Evolutionary conservation across 345 rosid species (phyloP).

Genomic region (Citrus reticulata): DNA sequence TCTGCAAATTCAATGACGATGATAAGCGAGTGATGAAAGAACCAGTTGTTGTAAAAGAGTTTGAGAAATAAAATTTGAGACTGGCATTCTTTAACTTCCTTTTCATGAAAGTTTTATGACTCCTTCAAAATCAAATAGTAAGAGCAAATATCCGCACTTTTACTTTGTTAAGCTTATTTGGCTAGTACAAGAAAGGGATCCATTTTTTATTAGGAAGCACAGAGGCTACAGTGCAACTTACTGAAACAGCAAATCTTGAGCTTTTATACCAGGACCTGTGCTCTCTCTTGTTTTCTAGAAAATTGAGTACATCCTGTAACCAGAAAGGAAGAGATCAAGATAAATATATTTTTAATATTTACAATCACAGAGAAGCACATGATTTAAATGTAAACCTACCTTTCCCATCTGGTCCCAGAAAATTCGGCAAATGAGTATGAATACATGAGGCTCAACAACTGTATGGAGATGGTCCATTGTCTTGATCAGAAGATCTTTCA

Average conservation of each 20-base stretch:
- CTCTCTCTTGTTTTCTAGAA: constrained; percentile 80
- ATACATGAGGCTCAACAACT: constrained; percentile 66
- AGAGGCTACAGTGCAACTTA: constrained; percentile 32
- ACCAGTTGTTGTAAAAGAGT: not conserved
- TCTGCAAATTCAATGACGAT: constrained; percentile 33
- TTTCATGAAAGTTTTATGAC: not conserved
- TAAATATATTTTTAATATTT: not conserved
- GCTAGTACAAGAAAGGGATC: not conserved
- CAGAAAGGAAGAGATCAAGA: not conserved
- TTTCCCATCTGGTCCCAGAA: constrained; percentile 94
- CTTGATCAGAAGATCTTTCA: constrained; percentile 67
- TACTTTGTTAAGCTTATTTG: not conserved
- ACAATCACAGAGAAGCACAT: not conserved
- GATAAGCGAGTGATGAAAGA: not conserved
- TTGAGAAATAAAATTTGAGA: not conserved
- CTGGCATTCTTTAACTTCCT: not conserved
- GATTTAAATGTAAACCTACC: constrained; percentile 29
- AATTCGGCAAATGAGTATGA: constrained; percentile 64
- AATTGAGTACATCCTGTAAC: constrained; percentile 66
- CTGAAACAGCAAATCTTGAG: constrained; percentile 73
- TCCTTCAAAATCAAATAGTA: not conserved
- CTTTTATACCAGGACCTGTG: constrained; percentile 87
- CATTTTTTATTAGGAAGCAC: not conserved
- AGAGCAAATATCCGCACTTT: not conserved
- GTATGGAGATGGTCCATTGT: constrained; percentile 61